Percentiles rank a stretch among this genome's conserved stretches.
These are phyloP conservation scores for Vaccinium myrtillus DNA, from an alignment of 148 eudicot species.

Conservation along the genomic window DNA sequence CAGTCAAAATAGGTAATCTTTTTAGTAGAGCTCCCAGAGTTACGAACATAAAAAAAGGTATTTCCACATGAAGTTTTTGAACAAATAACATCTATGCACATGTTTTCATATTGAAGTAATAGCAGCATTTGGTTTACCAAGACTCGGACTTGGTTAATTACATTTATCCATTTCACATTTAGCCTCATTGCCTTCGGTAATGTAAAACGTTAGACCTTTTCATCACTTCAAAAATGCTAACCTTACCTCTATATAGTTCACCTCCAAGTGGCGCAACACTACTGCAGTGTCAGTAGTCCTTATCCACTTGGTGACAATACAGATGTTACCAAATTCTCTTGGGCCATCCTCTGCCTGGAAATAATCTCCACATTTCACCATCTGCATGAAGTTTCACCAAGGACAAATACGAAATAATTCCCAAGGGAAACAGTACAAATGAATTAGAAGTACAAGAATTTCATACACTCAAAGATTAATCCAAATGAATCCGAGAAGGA, in stretches of 20 bases:
- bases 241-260: constrained; percentile 69
- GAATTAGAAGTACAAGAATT: constrained; percentile 7
- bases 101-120: background rate
- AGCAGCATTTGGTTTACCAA: background rate
- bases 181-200: constrained; percentile 44
- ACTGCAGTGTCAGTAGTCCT: constrained; percentile 58
- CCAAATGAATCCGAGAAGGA: constrained; percentile 2
- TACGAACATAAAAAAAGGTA: background rate
- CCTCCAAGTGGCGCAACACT: constrained; percentile 73
- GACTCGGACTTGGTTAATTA: background rate
- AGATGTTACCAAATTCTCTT: constrained; percentile 79
- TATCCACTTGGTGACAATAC: constrained; percentile 57
- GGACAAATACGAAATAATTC: background rate
- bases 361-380: constrained; percentile 86
- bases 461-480: background rate
- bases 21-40: background rate
- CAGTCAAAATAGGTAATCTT: background rate
- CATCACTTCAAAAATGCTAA: constrained; percentile 9
- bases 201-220: background rate
- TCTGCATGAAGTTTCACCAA: constrained; percentile 40
- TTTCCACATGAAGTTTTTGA: background rate
- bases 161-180: constrained; percentile 49
- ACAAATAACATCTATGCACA: background rate
- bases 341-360: constrained; percentile 92
- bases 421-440: background rate